Conservation (phyloP, 2,329 filamentous ascomycete genomes). For the Penicillium aurantiogriseum region DNA sequence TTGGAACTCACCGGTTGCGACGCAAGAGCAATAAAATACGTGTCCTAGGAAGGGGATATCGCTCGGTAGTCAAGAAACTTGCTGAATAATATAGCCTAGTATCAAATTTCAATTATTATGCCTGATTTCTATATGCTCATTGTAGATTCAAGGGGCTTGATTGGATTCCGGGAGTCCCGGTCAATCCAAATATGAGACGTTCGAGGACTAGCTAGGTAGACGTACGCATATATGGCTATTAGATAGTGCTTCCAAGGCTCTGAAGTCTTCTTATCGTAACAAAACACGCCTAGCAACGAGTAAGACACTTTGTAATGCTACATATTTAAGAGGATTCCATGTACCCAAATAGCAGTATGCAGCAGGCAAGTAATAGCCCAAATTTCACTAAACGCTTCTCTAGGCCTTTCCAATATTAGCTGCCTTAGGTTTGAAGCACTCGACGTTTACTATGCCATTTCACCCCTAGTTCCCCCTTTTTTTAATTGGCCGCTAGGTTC, state of each 20-base stretch:
- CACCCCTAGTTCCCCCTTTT: not conserved
- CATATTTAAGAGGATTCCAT: not conserved
- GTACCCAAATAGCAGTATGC: not conserved
- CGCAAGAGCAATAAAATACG: not conserved
- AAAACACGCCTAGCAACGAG: not conserved
- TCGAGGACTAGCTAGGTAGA: not conserved
- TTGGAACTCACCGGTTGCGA: conserved; percentile 49
- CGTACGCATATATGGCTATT: not conserved
- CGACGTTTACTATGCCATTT: not conserved
- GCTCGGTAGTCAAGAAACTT: not conserved
- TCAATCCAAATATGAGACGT: not conserved
- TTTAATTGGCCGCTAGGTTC: not conserved
- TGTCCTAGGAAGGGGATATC: not conserved
- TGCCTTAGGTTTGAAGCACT: not conserved
- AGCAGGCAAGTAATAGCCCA: not conserved
- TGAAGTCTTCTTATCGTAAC: not conserved
- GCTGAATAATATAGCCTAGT: not conserved
- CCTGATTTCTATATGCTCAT: not conserved
- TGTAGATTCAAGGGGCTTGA: not conserved
- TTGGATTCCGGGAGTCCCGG: not conserved
- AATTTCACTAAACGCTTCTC: not conserved
- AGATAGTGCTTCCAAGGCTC: not conserved
- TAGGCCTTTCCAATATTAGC: not conserved
- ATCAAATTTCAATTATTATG: not conserved
- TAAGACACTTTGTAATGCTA: not conserved